Conservation (phyloP, 176 grass and related monocot genomes). For the Ensete ventricosum region DNA sequence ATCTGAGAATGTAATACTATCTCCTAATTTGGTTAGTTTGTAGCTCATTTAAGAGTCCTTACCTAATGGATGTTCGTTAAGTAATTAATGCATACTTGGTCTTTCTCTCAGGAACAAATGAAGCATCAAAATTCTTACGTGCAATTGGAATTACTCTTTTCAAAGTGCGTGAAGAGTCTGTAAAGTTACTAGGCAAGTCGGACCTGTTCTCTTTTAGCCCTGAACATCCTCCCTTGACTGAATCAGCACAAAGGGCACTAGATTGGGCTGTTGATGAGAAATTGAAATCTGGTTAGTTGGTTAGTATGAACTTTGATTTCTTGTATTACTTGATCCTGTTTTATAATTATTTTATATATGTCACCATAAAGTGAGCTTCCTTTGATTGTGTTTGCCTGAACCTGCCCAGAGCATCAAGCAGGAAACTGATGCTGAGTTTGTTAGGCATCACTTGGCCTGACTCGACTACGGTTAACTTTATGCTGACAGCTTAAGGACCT, state of each 20-base stretch:
- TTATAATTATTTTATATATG: too few relatives aligned
- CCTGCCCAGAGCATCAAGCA: too few relatives aligned
- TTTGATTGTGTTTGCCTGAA: too few relatives aligned
- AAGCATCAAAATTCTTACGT: slow-evolving; percentile 63
- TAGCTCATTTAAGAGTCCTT: too few relatives aligned
- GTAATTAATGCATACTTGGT: not conserved
- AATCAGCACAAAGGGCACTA: slow-evolving; percentile 60
- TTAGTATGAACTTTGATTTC: not conserved
- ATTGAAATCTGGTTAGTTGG: slow-evolving; percentile 63
- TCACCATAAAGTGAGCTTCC: too few relatives aligned
- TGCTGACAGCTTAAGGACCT: too few relatives aligned
- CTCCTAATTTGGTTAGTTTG: too few relatives aligned
- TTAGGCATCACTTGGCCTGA: too few relatives aligned
- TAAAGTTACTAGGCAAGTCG: slow-evolving; percentile 64
- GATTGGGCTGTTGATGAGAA: slow-evolving; percentile 77
- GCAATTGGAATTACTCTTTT: slow-evolving; percentile 75
- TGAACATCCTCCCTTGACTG: slow-evolving; percentile 59
- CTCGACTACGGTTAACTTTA: too few relatives aligned
- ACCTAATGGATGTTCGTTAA: too few relatives aligned
- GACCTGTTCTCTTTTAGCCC: slow-evolving; percentile 57
- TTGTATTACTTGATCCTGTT: not conserved
- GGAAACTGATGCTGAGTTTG: too few relatives aligned
- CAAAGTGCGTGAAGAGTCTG: slow-evolving; percentile 56
- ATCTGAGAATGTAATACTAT: not conserved
- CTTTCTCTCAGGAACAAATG: slow-evolving; percentile 58